These are phyloP conservation scores for Trichodelitschia bisporula DNA, from an alignment of 495 filamentous ascomycete genomes.

Conservation along the genomic window DNA sequence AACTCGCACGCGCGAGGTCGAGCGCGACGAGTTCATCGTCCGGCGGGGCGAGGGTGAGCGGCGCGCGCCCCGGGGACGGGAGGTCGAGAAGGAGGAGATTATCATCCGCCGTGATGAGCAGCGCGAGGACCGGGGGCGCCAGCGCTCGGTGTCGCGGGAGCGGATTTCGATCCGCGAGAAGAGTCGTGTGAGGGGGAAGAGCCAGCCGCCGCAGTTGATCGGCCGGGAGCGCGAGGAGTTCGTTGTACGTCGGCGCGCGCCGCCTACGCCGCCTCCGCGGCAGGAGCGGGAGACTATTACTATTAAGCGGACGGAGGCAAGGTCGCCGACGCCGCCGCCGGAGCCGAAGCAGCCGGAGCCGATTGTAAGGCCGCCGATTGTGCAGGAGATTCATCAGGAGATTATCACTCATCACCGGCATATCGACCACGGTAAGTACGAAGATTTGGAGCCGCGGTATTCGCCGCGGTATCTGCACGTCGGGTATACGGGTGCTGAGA, in stretches of 20 bases:
- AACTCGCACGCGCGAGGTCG: conserved; percentile 9
- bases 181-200: no score
- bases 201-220: conserved; percentile 11
- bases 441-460: not conserved
- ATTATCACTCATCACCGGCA: conserved; percentile 68
- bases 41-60: conserved; percentile 2
- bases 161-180: no score
- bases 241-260: conserved; percentile 11
- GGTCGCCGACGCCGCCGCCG: conserved; percentile 11
- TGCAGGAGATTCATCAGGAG: conserved; percentile 58
- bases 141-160: no score
- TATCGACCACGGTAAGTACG: conserved; percentile 58
- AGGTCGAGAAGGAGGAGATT: conserved; percentile 11
- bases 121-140: no score
- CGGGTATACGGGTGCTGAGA: no score
- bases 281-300: conserved; percentile 17
- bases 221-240: conserved; percentile 16
- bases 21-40: conserved; percentile 13
- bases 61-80: not conserved
- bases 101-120: conserved; percentile 11
- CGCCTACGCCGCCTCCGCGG: conserved; percentile 9
- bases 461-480: no score
- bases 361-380: conserved; percentile 43
- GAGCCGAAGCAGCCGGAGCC: conserved; percentile 22
- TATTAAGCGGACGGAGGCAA: conserved; percentile 15